Base-by-base conservation (phyloP, 306 rosid species). In the Potentilla sterilis region DNA sequence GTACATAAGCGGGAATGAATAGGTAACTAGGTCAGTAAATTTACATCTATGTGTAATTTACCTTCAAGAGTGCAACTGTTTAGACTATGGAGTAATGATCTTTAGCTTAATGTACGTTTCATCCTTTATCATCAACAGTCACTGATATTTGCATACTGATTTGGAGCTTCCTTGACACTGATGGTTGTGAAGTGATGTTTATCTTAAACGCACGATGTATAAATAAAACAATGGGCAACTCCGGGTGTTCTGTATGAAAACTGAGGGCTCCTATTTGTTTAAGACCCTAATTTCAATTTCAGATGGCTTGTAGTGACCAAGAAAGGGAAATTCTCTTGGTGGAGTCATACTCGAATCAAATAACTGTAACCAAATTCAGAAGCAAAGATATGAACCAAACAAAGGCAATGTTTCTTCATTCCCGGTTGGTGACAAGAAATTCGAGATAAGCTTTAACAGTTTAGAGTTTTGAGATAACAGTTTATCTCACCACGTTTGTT, bases 141-240 rank as follows among this genome's bases (percentile, higher is more conserved):
- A 28, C 28, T 28, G 1, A 28, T 62, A 12, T 32, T 4, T 62
- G 69, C 75, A 13, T 19, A 32, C 8, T 41, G 77, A 55, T 73
- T 13, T 38, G 76, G 38, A 54, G 76, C 22, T 55, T n/a, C 76
- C 52, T 72, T 14, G 55, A 46, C 8, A 43, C 3, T 5, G 40
- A 38, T 9, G 9, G 35, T 51, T 71, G 35, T 52, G 43, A 11
- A 19, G 8, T n/a, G 12, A 68, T 46, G 69, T 18, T 24, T 38
- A 34, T 12, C 14, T 62, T 4, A 57, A 72, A 54, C 54, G 37
- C 55, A 80, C 74, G 5, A 37, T 1, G 28, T 28, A 37, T 37
- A 28, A 24, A 4, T 46, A 6, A 81, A 86, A 81, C 93, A 75
- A 54, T 41, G 87, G 89, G 90, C 85, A 28, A 5, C 14, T 21